These are phyloP conservation scores for Tephrocybe rancida DNA, from an alignment of 768 basidiomycete genomes.

Conservation along the genomic window DNA sequence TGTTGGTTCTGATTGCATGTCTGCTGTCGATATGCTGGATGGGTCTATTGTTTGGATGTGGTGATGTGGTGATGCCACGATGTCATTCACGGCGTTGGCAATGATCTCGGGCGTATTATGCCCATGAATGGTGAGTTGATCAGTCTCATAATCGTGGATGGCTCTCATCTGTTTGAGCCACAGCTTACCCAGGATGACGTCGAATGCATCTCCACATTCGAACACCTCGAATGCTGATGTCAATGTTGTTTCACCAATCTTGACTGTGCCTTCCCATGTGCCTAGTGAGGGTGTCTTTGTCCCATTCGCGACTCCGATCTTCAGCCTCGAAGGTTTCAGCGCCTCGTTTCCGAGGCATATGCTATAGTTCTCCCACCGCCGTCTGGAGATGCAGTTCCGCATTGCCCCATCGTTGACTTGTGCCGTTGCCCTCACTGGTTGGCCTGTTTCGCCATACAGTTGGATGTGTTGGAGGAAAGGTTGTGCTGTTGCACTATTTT, in stretches of 20 bases:
- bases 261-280: neutral
- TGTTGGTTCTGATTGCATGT: neutral
- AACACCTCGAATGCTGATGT: slow-evolving; percentile 23
- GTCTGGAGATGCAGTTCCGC: neutral
- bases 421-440: neutral
- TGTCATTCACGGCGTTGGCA: neutral
- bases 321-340: neutral
- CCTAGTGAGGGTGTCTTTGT: neutral
- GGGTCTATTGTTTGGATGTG: neutral
- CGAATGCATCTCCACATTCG: slow-evolving; percentile 24
- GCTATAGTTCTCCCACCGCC: neutral
- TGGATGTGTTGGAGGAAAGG: neutral
- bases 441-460: neutral
- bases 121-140: slow-evolving; percentile 7
- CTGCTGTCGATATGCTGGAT: neutral
- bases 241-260: neutral
- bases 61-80: neutral
- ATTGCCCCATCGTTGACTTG: neutral
- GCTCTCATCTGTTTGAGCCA: slow-evolving; percentile 20
- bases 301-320: slow-evolving; percentile 24
- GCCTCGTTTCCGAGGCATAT: neutral
- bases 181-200: slow-evolving; percentile 30
- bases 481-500: neutral
- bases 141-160: slow-evolving; percentile 22
- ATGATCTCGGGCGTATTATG: neutral